These are phyloP conservation scores for Rhizopus arrhizus DNA, from an alignment of 371 early-diverging fungal species.

Conservation along the genomic window DNA sequence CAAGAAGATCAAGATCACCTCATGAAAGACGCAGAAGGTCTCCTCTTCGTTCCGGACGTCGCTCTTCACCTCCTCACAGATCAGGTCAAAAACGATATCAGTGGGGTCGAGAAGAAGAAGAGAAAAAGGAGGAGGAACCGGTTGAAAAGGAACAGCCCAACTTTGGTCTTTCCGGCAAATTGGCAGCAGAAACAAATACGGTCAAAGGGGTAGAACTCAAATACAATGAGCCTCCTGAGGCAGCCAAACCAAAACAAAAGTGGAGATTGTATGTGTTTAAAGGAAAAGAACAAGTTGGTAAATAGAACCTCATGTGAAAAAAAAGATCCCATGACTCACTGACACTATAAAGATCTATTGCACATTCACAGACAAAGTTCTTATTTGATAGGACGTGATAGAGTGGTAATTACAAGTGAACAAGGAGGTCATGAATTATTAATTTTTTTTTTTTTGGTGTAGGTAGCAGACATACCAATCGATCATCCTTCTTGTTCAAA, in stretches of 20 bases:
- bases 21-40: slow-evolving; percentile 23
- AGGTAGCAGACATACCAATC: slow-evolving; percentile 89
- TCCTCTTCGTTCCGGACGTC: slow-evolving; percentile 22
- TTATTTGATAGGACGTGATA: slow-evolving; percentile 88
- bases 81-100: slow-evolving; percentile 34
- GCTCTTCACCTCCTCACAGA: slow-evolving; percentile 14
- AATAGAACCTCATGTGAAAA: not conserved
- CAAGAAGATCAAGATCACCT: slow-evolving; percentile 25
- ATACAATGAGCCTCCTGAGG: slow-evolving; percentile 90
- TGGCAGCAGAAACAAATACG: slow-evolving; percentile 84
- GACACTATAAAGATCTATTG: slow-evolving; percentile 64
- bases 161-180: slow-evolving; percentile 81
- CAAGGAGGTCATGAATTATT: not conserved
- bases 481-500: slow-evolving; percentile 88
- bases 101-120: slow-evolving; percentile 35
- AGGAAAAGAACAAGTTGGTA: slow-evolving; percentile 83
- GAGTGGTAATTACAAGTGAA: slow-evolving; percentile 55
- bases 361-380: slow-evolving; percentile 87
- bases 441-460: slow-evolving; percentile 1
- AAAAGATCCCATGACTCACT: not conserved
- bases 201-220: slow-evolving; percentile 86
- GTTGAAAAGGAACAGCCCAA: slow-evolving; percentile 71
- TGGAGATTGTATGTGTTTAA: slow-evolving; percentile 94
- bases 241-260: slow-evolving; percentile 69
- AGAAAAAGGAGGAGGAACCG: slow-evolving; percentile 43